Evolutionary conservation across 2,329 filamentous ascomycete genomes (phyloP).

Genomic region (Juglanconis sp.): DNA sequence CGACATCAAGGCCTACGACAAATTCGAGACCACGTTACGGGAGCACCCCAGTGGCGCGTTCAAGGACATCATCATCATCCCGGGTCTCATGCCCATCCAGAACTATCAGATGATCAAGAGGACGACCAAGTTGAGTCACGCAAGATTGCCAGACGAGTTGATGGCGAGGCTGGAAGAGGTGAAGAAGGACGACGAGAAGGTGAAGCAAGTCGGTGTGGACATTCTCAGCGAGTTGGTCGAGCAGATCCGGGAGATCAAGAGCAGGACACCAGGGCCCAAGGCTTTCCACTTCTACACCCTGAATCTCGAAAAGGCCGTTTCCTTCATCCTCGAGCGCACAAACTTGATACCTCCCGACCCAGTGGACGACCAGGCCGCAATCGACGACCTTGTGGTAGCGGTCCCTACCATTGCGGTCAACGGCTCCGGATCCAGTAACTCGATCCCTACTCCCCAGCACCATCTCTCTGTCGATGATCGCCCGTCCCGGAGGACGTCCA

Average conservation of each 20-base stretch:
- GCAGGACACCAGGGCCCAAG: conserved; percentile 55
- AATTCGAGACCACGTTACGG: conserved; percentile 73
- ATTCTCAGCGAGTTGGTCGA: conserved; percentile 82
- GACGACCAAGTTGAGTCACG: conserved; percentile 92
- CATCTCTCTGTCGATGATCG: conserved; percentile 1
- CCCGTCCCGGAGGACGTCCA: conserved; percentile 63
- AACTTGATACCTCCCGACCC: conserved; percentile 67
- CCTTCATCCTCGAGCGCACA: conserved; percentile 84
- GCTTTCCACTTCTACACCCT: conserved; percentile 98
- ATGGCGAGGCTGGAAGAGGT: conserved; percentile 68
- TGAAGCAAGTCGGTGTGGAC: conserved; percentile 76
- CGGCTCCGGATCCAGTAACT: conserved; percentile 37
- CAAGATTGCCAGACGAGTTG: conserved; percentile 70
- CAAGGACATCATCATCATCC: conserved; percentile 83
- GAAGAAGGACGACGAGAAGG: conserved; percentile 75
- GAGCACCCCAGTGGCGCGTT: conserved; percentile 82
- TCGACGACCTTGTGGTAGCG: conserved; percentile 43
- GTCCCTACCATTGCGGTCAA: conserved; percentile 52
- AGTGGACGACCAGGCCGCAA: conserved; percentile 47
- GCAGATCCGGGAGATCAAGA: conserved; percentile 64
- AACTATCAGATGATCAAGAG: conserved; percentile 93
- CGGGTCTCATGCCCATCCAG: conserved; percentile 95
- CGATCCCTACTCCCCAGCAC: conserved; percentile 8
- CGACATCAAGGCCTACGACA: conserved; percentile 76
- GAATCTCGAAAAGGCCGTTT: conserved; percentile 93